These are phyloP conservation scores for Cylindricascospora bacillispora DNA, from an alignment of 1,139 yeast genomes.

Conservation along the genomic window DNA sequence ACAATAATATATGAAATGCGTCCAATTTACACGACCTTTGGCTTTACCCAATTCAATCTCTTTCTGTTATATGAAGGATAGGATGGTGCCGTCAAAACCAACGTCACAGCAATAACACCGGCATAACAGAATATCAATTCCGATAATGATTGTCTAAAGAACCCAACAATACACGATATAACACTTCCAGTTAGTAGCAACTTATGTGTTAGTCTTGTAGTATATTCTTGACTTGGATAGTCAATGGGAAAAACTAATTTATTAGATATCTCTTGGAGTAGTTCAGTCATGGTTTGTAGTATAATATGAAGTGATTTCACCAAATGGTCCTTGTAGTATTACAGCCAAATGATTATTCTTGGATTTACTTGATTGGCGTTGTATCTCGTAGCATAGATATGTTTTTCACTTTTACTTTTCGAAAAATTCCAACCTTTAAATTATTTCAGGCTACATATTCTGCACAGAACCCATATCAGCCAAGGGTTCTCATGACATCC, in stretches of 20 bases:
- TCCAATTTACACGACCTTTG: conserved; percentile 6
- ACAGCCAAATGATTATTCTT: too few species aligned
- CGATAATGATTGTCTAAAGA: conserved; percentile 14
- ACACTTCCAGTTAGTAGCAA: conserved; percentile 12
- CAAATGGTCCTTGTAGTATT: too few species aligned
- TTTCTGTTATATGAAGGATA: conserved; percentile 19
- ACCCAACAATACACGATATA: conserved; percentile 16
- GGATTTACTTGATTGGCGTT: too few species aligned
- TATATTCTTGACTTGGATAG: conserved; percentile 16
- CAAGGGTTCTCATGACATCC: conserved; percentile 11
- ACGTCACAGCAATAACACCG: conserved; percentile 8
- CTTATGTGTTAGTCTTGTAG: conserved; percentile 8
- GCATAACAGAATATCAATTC: conserved; percentile 11
- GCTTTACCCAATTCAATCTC: conserved; percentile 17
- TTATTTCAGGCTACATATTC: too few species aligned
- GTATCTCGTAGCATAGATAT: too few species aligned
- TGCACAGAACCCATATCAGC: too few species aligned
- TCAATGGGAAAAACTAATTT: conserved; percentile 22
- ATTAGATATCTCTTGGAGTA: conserved; percentile 15
- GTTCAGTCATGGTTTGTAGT: too few species aligned
- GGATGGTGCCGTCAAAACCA: conserved; percentile 17
- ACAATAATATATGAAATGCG: background rate
- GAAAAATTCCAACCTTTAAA: too few species aligned
- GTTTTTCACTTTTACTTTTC: too few species aligned
- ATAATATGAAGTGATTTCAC: too few species aligned